Evolutionary conservation across 495 filamentous ascomycete species (phyloP), one percentile per base, ranked within the genome.

Genomic region (Daldinia loculata): DNA sequence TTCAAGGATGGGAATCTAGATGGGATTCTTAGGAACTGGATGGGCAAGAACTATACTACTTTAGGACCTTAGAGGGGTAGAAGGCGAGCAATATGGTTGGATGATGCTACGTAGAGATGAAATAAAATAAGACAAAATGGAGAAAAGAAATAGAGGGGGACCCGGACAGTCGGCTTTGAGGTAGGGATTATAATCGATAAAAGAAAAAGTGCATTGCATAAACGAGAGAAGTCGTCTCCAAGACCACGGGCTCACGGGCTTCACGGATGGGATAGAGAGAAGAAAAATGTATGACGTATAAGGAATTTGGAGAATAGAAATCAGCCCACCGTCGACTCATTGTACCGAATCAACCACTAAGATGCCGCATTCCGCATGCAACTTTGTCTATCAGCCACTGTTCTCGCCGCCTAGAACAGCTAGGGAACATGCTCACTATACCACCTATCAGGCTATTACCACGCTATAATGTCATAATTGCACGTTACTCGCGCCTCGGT

Each of bases 401-500:
- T 53, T 45, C 43, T 58, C 22, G 57, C 63, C 62, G 51, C 41
- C 22, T 38, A 66, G 51, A 58, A 26, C 51, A 34, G 45, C 36
- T 26, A 15, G 34, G 45, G 38, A 64, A 70, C 67, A 39, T 45
- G 48, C 61, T 66, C 57, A 67, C 41, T 51, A 34, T 29, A 41
- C 19, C 41, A 8, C 43, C 50, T 45, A 57, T 73, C 70, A 73
- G 70, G 70, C 62, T 73, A 73, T 73, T 32, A 73, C 70, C 70
- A 73, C 70, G 70, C 70, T 73, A 73, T 73, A 73, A 62, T 73
- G 70, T 73, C 70, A 73, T 66, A 69, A 51, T 69, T 65, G 70
- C 70, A 69, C 66, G 66, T 73, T 69, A 45, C 64, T 65, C 62
- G 56, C 56, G 56, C 50, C 55, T 34, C 60, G 58, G 51, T 36